Conservation (phyloP, 345 rosid species). For the Erysimum cheiranthoides region DNA sequence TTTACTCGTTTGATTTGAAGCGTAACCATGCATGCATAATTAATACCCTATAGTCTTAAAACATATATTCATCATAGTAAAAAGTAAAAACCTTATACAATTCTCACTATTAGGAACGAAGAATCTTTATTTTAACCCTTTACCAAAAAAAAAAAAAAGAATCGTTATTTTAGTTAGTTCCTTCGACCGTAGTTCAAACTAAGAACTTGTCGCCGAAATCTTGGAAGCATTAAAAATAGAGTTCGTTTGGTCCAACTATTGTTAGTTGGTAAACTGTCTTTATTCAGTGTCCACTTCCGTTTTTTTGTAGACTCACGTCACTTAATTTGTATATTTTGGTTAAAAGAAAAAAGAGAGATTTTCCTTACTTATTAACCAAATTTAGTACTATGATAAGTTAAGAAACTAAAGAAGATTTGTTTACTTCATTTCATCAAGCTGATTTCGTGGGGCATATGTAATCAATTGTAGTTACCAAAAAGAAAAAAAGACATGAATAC, state of each 20-base stretch:
- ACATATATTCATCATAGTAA: too few relatives aligned
- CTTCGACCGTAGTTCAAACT: constrained; percentile 9
- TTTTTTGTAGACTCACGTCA: neutral
- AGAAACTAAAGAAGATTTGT: constrained; percentile 38
- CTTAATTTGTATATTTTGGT: constrained; percentile 4
- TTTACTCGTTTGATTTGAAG: neutral
- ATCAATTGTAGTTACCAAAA: constrained; percentile 35
- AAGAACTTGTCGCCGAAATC: constrained; percentile 29
- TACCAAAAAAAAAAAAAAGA: too few relatives aligned
- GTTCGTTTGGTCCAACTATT: constrained; percentile 19
- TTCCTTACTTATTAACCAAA: constrained; percentile 1
- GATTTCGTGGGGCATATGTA: constrained; percentile 39
- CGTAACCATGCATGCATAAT: constrained; percentile 7
- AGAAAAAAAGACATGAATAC: neutral
- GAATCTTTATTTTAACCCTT: too few relatives aligned
- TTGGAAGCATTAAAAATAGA: constrained; percentile 17
- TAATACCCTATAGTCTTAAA: neutral
- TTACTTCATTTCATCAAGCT: constrained; percentile 37
- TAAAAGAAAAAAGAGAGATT: neutral
- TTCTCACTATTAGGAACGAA: too few relatives aligned
- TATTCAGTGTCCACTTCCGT: constrained; percentile 2
- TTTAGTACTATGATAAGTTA: constrained; percentile 33
- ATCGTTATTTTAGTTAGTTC: constrained; percentile 6
- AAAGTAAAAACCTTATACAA: too few relatives aligned
- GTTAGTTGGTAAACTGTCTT: constrained; percentile 19